Conservation (phyloP, 1,139 yeast genomes). For the Pichia inconspicua region DNA sequence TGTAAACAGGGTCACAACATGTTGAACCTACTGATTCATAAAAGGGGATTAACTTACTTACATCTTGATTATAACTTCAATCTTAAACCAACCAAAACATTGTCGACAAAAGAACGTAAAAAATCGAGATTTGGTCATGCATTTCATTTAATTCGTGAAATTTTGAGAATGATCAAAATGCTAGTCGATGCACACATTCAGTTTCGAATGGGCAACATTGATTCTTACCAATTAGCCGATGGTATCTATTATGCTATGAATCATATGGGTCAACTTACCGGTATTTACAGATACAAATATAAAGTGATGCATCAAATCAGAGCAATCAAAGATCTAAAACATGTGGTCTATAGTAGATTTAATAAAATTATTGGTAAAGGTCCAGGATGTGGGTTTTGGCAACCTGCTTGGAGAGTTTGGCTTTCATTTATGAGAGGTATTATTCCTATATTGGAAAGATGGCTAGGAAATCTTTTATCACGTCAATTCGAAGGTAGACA, state of each 20-base stretch:
- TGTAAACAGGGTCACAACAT: conserved; percentile 91
- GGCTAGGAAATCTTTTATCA: conserved; percentile 87
- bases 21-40: conserved; percentile 83
- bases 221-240: conserved; percentile 91
- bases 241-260: conserved; percentile 84
- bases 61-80: conserved; percentile 95
- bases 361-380: conserved; percentile 86
- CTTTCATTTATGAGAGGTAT: conserved; percentile 84
- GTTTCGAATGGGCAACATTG: conserved; percentile 80
- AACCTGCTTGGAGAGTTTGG: conserved; percentile 99
- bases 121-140: conserved; percentile 95
- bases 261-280: conserved; percentile 92
- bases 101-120: conserved; percentile 94
- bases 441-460: conserved; percentile 86
- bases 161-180: conserved; percentile 70
- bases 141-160: conserved; percentile 86
- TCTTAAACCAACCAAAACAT: conserved; percentile 89
- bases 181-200: conserved; percentile 93
- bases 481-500: conserved; percentile 96
- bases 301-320: conserved; percentile 97
- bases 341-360: conserved; percentile 77
- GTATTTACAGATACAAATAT: conserved; percentile 93
- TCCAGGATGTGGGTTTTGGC: conserved; percentile 99
- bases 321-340: conserved; percentile 91
- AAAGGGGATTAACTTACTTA: conserved; percentile 83